Evolutionary conservation across 169 alveolate genomes (phyloP).

Genomic region (Plasmodium reichenowi): DNA sequence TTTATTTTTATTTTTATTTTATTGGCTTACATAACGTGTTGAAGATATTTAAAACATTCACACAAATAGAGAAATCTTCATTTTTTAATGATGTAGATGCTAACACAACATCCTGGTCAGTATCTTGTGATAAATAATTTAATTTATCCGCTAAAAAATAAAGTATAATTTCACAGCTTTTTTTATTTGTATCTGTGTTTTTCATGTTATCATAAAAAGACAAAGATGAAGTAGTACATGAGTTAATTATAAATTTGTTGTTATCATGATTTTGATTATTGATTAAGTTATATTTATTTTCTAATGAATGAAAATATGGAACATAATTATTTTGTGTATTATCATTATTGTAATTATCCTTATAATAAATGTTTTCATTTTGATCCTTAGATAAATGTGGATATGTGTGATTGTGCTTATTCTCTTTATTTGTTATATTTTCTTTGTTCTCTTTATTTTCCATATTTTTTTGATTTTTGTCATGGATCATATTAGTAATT

Average conservation of each 20-base stretch:
- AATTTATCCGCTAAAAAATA: slow-evolving; percentile 28
- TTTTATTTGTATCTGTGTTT: slow-evolving; percentile 49
- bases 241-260: slow-evolving; percentile 44
- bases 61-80: slow-evolving; percentile 43
- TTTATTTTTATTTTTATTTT: neutral
- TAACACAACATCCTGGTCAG: slow-evolving; percentile 47
- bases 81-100: slow-evolving; percentile 60
- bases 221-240: slow-evolving; percentile 33
- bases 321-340: neutral
- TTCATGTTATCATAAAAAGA: slow-evolving; percentile 72
- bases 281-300: slow-evolving; percentile 19
- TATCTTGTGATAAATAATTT: slow-evolving; percentile 27
- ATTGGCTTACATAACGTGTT: slow-evolving; percentile 48
- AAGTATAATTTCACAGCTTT: slow-evolving; percentile 54
- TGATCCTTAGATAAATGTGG: too few relatives aligned
- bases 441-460: neutral
- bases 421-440: too few relatives aligned
- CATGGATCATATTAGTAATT: slow-evolving; percentile 20
- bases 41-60: slow-evolving; percentile 48
- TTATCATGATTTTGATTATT: slow-evolving; percentile 1
- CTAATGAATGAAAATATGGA: slow-evolving; percentile 41
- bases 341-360: neutral
- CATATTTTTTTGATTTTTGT: slow-evolving; percentile 23
- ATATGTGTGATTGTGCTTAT: too few relatives aligned
- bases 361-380: too few relatives aligned